Evolutionary conservation across 164 flowering plant species (phyloP), one percentile per base, ranked within the genome.

Genomic region (Magnolia sinica): DNA sequence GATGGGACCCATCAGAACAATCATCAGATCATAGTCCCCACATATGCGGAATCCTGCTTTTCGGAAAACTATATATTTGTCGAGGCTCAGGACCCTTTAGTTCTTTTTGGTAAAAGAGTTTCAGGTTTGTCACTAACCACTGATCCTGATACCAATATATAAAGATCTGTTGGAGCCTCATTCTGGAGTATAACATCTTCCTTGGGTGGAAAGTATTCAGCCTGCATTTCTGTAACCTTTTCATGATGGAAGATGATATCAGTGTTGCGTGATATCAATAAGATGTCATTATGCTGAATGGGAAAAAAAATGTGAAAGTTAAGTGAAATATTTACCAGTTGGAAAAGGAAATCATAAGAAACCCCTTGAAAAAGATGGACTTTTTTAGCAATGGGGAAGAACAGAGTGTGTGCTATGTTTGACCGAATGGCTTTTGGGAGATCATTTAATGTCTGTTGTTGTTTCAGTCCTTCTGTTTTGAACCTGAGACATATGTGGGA

Each of bases 391-490:
- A 89, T 76, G 5, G 93, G 91, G 78, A 87, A 83, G 89, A 94
- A 92, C 64, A 96, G 91, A 72, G 86, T 75, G 75, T 87, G 86
- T 24, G 96, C 86, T 69, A 94, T 94, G 90, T 92, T 92, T 49
- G 97, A 87, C 3, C 98, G 91, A 68, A 94, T 88, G 73, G 98
- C 99, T 84, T 91, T 94, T 2, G 99, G 98, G 75, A 96, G 88
- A 64, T 83, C 87, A 74, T 83, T 87, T 55, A 94, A 74, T 23
- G 96, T 87, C 71, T 92, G 93, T 80, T 92, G 96, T 83, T 91
- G 99, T 77, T 93, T 91, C 78, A 93, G 45, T 24, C 88, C 92
- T 79, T 96, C 96, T 64, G 98, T 91, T 84, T 89, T 93, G 90
- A 91, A 94, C 82, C 86, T 91, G 69, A 96, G 86, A 79, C 98